A percentile compares a stretch with the other conserved stretches of the same genome.
These are phyloP conservation scores for Calonectria leucothoes DNA, from an alignment of 2,329 filamentous ascomycete species.

Conservation along the genomic window DNA sequence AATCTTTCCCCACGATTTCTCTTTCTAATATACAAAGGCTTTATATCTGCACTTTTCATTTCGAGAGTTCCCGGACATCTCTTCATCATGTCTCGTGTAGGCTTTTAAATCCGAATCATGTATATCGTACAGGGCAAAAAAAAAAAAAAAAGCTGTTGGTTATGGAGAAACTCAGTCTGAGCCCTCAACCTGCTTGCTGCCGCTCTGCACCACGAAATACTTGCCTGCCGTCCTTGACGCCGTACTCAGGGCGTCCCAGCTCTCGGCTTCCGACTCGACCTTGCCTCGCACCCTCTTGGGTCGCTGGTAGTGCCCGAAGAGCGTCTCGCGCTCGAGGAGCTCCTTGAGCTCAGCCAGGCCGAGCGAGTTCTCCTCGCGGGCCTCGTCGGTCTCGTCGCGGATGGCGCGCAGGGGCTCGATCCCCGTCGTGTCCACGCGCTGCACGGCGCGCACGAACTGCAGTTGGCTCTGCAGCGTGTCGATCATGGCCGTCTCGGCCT, in stretches of 20 bases:
- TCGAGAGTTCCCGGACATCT: not conserved
- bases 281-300: slow-evolving; percentile 52
- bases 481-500: slow-evolving; percentile 78
- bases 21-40: slow-evolving; percentile 20
- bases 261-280: slow-evolving; percentile 62
- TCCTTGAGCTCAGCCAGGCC: slow-evolving; percentile 67
- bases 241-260: slow-evolving; percentile 77
- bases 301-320: slow-evolving; percentile 66
- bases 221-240: slow-evolving; percentile 75
- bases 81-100: not conserved
- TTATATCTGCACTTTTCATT: slow-evolving; percentile 25
- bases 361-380: slow-evolving; percentile 69
- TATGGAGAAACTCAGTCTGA: slow-evolving; percentile 17
- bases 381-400: slow-evolving; percentile 80
- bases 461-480: slow-evolving; percentile 83
- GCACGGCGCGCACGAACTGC: slow-evolving; percentile 89
- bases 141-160: not conserved
- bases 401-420: slow-evolving; percentile 82
- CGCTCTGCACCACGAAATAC: slow-evolving; percentile 82
- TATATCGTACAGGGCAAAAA: not conserved
- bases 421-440: slow-evolving; percentile 78
- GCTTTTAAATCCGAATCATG: not conserved
- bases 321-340: slow-evolving; percentile 69
- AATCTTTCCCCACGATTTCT: not conserved
- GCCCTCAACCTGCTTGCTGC: slow-evolving; percentile 51